phyloP scores from a whole-genome alignment of 805 yeast genomes.

The Metschnikowia continentalis region DNA sequence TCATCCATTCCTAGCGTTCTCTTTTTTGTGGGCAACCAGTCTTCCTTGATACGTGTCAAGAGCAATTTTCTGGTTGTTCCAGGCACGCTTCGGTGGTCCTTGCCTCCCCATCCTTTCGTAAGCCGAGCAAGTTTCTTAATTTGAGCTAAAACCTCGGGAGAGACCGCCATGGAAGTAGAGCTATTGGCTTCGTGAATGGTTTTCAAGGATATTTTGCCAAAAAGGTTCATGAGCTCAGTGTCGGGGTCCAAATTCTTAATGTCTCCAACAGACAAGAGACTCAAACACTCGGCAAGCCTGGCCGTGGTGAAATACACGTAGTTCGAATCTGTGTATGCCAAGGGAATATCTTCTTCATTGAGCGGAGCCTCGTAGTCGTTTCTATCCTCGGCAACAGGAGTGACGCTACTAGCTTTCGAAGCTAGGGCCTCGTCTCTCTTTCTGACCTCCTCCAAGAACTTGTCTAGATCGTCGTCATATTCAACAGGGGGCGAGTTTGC shows the following conservation, averaged over 20 bases:
- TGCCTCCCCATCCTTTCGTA: constrained; percentile 85
- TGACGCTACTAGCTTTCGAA: constrained; percentile 3
- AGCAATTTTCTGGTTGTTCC: constrained; percentile 65
- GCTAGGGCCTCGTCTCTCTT: constrained; percentile 22
- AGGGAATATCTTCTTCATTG: constrained; percentile 28
- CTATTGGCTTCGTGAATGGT: constrained; percentile 73
- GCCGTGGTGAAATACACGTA: constrained; percentile 42
- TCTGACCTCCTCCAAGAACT: constrained; percentile 43
- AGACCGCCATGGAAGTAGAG: constrained; percentile 62
- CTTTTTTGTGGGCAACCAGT: constrained; percentile 69
- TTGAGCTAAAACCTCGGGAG: constrained; percentile 65
- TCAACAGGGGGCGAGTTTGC: constrained; percentile 15
- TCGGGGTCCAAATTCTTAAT: constrained; percentile 67
- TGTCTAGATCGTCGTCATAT: constrained; percentile 57
- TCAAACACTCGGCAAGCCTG: constrained; percentile 37
- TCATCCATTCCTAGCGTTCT: constrained; percentile 63
- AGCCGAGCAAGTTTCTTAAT: constrained; percentile 52
- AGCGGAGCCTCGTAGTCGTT: constrained; percentile 21
- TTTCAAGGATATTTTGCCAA: constrained; percentile 66
- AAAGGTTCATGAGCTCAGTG: constrained; percentile 62
- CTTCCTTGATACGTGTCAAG: constrained; percentile 70
- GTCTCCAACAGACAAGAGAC: constrained; percentile 41
- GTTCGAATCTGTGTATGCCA: constrained; percentile 41
- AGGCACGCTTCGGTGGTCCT: constrained; percentile 68
- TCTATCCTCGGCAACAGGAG: constrained; percentile 8